Percentiles rank a stretch among this genome's conserved stretches.
Evolutionary conservation across 345 rosid species (phyloP).

Genomic region (Brassica juncea): DNA sequence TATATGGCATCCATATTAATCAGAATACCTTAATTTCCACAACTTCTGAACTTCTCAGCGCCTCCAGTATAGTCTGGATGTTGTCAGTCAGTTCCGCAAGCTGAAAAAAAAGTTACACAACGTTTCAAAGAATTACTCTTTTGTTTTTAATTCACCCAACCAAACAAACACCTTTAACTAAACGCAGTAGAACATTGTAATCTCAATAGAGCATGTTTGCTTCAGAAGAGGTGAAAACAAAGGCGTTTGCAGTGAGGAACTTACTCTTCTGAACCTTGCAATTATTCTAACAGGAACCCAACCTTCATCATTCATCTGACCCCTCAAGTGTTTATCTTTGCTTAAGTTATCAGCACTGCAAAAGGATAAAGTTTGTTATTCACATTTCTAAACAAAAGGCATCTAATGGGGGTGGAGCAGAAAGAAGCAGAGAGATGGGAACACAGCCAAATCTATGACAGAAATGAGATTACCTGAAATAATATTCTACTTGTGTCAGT

Average conservation of each 20-base stretch:
- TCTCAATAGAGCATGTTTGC: background rate
- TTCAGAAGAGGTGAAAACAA: slow-evolving; percentile 13
- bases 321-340: slow-evolving; percentile 68
- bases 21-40: slow-evolving; percentile 71
- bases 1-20: background rate
- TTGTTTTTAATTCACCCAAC: background rate
- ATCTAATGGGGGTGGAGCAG: background rate
- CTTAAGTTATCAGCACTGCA: slow-evolving; percentile 80
- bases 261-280: slow-evolving; percentile 81
- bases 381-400: background rate
- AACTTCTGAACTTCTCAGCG: slow-evolving; percentile 55
- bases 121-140: background rate
- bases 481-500: slow-evolving; percentile 73
- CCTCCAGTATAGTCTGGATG: slow-evolving; percentile 61
- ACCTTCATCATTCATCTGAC: slow-evolving; percentile 80
- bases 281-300: slow-evolving; percentile 77
- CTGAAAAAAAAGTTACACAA: slow-evolving; percentile 45
- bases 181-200: background rate
- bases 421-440: slow-evolving; percentile 14
- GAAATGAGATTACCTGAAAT: slow-evolving; percentile 64
- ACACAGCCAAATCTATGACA: slow-evolving; percentile 1
- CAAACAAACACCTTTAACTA: background rate
- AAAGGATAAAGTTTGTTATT: slow-evolving; percentile 1
- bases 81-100: slow-evolving; percentile 56
- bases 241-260: slow-evolving; percentile 28